Percentiles rank a stretch among this genome's conserved stretches.
phyloP scores from a whole-genome alignment of 441 rosid genomes.

The Pelargonium australe region DNA sequence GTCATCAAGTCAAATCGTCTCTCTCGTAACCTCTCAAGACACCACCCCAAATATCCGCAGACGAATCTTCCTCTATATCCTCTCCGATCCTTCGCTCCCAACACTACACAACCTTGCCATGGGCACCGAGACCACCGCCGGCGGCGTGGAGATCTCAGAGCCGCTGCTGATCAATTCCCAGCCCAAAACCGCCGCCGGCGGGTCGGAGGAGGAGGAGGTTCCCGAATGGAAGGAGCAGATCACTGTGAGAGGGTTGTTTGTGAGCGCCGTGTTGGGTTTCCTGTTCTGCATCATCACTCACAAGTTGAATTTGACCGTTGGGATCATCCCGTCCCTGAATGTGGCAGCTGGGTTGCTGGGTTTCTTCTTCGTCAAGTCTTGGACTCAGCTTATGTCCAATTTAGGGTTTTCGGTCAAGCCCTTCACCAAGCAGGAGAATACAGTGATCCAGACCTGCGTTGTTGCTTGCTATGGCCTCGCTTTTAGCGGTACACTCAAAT shows the following conservation, averaged over 20 bases:
- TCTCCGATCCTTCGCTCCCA: background rate
- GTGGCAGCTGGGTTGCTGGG: conserved; percentile 85
- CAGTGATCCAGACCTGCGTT: conserved; percentile 84
- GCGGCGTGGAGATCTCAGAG: background rate
- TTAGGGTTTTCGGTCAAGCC: conserved; percentile 55
- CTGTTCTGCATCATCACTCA: conserved; percentile 83
- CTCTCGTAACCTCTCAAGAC: background rate
- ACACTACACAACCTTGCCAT: background rate
- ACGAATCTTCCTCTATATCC: background rate
- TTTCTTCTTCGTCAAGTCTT: conserved; percentile 80
- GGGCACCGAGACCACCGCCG: background rate
- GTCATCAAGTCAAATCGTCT: background rate
- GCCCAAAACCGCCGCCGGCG: conserved; percentile 14
- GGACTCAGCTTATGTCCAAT: conserved; percentile 61
- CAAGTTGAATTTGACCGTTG: conserved; percentile 80
- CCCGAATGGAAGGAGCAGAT: conserved; percentile 90
- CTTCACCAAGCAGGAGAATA: conserved; percentile 78
- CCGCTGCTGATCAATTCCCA: conserved; percentile 23
- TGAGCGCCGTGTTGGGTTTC: conserved; percentile 58
- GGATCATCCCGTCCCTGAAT: conserved; percentile 82
- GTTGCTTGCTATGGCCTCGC: conserved; percentile 94
- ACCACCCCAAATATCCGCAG: background rate
- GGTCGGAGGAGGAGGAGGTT: conserved; percentile 26
- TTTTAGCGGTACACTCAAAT: conserved; percentile 47
- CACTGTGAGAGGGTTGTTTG: conserved; percentile 59